Conservation (phyloP, 352 stramenopile genomes). For the Pythium utonaiense region DNA sequence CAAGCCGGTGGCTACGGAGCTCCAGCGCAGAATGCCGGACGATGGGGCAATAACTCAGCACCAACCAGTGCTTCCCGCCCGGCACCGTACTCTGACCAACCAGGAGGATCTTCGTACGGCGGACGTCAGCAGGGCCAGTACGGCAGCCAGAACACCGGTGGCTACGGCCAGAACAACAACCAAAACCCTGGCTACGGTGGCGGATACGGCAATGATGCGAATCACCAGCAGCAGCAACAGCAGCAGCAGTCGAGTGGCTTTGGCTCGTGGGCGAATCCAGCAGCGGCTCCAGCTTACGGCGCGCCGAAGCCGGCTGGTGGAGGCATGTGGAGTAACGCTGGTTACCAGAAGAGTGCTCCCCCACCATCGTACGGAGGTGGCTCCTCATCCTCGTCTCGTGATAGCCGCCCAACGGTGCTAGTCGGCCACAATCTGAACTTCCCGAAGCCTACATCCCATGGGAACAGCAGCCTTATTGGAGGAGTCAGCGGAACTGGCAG, state of each 20-base stretch:
- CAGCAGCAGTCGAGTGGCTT: conserved; percentile 35
- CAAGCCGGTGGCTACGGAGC: conserved; percentile 13
- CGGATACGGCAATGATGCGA: conserved; percentile 23
- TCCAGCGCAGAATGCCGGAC: conserved; percentile 9
- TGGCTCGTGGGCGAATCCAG: conserved; percentile 44
- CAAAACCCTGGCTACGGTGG: conserved; percentile 2
- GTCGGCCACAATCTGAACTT: conserved; percentile 79
- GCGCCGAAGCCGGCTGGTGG: conserved; percentile 35
- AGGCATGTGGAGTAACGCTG: conserved; percentile 77
- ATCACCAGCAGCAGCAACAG: conserved; percentile 17
- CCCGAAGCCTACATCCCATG: conserved; percentile 47
- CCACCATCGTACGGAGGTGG: conserved; percentile 39
- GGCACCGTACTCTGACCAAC: conserved; percentile 59
- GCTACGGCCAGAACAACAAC: conserved; percentile 19
- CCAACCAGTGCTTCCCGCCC: conserved; percentile 27
- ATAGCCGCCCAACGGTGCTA: conserved; percentile 82
- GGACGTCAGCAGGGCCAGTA: conserved; percentile 31
- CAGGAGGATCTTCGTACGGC: conserved; percentile 23
- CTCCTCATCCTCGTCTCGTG: conserved; percentile 42
- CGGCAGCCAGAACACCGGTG: conserved; percentile 20
- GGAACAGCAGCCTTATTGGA: conserved; percentile 43
- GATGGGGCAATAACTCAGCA: conserved; percentile 38
- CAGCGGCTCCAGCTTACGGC: conserved; percentile 26
- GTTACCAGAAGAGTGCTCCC: conserved; percentile 71
- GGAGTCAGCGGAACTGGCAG: conserved; percentile 28